Base-by-base conservation (phyloP, 2,329 filamentous ascomycete species). In the Paecilomyces sp. region DNA sequence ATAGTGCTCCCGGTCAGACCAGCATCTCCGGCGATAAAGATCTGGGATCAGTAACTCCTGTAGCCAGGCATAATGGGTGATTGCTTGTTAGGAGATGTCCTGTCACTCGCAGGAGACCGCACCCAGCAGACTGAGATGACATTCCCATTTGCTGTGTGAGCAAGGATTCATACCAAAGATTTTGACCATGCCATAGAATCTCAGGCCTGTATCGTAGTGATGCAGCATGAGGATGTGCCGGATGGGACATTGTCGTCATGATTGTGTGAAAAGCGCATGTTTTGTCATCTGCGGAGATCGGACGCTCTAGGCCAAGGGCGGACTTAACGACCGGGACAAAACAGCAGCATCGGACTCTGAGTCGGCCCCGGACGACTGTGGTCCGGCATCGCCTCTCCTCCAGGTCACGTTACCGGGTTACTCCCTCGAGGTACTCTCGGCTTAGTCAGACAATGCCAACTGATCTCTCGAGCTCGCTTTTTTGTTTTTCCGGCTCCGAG, bases 1-100 rank as follows among this genome's bases (percentile, higher is more conserved):
- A 70, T 58, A 63, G 68, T 71, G 54, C 61, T 60, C 60, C 65
- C 70, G 71, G 71, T 73, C 69, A 72, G 66, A 57, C 50, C 24
- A 47, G 54, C 25, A 31, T 13, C 33, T 22, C 24, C 28, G 54
- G 18, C 30, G 54, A 36, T 31, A 55, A 54, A 54, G 30, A 47
- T 47, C 41, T 47, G 15, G n/a, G 41, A 47, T 47, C 15, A 47
- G 15, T 47, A 15, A n/a, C n/a, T 47, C n/a, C n/a, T 18, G 41
- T 47, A 22, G n/a, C n/a, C 25, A 28, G 25, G 6, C 25, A 6
- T 6, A 6, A 28, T 28, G 3, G 25, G 3, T 28, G 6, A 28
- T 28, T 3, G 6, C 25, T 28, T 3, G 25, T 4, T 28, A 28
- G 6, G 25, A 28, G 25, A 9, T 18, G 8, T 47, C 4, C 7